A percentile compares a stretch with the other conserved stretches of the same genome.
These are phyloP conservation scores for Oryza meyeriana DNA, from an alignment of 176 grass and related monocot genomes.

Conservation along the genomic window DNA sequence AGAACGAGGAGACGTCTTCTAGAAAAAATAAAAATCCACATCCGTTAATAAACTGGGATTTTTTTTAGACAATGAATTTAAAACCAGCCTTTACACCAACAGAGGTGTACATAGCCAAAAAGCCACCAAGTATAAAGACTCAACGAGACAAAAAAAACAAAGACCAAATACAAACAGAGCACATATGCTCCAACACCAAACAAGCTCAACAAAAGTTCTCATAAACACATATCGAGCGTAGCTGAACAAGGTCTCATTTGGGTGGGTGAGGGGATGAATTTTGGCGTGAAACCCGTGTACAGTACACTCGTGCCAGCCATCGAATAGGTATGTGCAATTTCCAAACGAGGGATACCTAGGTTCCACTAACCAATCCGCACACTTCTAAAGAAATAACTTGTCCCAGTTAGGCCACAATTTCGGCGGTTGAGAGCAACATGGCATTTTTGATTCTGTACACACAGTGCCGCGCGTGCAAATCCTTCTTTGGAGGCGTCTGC, in stretches of 20 bases:
- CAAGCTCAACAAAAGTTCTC: no score
- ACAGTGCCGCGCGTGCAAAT: constrained; percentile 4
- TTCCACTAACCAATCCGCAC: background rate
- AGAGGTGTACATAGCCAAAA: no score
- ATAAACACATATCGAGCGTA: background rate
- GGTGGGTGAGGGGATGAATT: background rate
- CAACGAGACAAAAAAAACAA: no score
- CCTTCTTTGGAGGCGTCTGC: background rate
- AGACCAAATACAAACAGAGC: no score
- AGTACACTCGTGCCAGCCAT: background rate
- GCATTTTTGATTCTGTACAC: background rate
- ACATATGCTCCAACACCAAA: no score
- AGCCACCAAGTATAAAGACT: no score
- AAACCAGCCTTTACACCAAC: no score
- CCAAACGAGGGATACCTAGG: background rate
- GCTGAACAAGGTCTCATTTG: background rate
- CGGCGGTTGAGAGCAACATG: background rate
- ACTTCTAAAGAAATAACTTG: background rate
- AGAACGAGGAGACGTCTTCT: no score
- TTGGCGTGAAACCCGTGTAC: background rate
- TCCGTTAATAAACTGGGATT: no score
- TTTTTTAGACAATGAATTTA: no score
- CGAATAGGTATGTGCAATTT: background rate
- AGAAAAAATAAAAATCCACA: no score
- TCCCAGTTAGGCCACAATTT: background rate